Conservation (phyloP, 495 filamentous ascomycete genomes). For the Podospora didyma region DNA sequence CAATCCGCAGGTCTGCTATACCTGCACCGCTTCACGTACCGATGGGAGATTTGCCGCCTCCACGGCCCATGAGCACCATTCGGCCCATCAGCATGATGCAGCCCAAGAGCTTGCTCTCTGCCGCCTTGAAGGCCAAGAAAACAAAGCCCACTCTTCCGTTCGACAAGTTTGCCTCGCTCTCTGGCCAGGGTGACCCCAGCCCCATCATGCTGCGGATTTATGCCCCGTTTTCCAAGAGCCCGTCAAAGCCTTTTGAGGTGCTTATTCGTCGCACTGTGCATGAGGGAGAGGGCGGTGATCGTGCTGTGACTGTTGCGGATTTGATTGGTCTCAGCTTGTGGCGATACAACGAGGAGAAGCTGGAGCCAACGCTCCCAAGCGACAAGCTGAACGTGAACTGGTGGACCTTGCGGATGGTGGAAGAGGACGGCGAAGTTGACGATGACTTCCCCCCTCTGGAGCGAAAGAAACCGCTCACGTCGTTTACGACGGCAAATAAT, state of each 20-base stretch:
- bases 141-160: conserved; percentile 78
- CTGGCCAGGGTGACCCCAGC: conserved; percentile 78
- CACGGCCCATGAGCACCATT: conserved; percentile 84
- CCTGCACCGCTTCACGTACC: conserved; percentile 51
- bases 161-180: conserved; percentile 79
- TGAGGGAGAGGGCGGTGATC: conserved; percentile 56
- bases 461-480: conserved; percentile 70
- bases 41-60: conserved; percentile 77
- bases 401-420: conserved; percentile 92
- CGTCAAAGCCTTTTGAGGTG: conserved; percentile 70
- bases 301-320: conserved; percentile 78
- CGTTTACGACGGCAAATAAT: conserved; percentile 92
- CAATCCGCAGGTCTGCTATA: conserved; percentile 38
- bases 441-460: conserved; percentile 89
- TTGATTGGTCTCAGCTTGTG: conserved; percentile 86
- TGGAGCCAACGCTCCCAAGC: conserved; percentile 63
- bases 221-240: conserved; percentile 70
- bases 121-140: conserved; percentile 69
- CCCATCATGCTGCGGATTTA: conserved; percentile 84
- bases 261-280: conserved; percentile 74
- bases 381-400: conserved; percentile 80
- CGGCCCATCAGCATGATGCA: conserved; percentile 77
- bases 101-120: conserved; percentile 68
- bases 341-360: conserved; percentile 78
- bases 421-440: conserved; percentile 82